Percentiles rank a stretch among this genome's conserved stretches.
Evolutionary conservation across 768 basidiomycete genomes (phyloP).

Genomic region (Hygrophoropsis aurantiaca): DNA sequence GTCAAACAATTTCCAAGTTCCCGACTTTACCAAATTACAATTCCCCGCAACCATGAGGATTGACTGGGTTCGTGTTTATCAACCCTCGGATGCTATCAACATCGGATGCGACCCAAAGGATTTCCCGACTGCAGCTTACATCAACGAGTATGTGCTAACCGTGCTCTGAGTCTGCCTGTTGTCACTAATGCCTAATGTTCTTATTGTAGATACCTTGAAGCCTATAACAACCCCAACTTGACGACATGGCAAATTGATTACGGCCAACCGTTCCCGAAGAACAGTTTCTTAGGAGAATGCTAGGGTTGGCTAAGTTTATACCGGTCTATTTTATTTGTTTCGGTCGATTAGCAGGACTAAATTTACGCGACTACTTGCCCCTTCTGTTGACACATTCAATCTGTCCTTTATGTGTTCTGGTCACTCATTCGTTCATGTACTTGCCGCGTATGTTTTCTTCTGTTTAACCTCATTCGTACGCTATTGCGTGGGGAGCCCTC

Average conservation of each 20-base stretch:
- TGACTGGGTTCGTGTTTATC: constrained; percentile 92
- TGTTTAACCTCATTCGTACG: neutral
- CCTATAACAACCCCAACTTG: constrained; percentile 81
- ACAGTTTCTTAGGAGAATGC: constrained; percentile 58
- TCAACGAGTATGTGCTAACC: constrained; percentile 52
- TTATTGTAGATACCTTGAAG: constrained; percentile 49
- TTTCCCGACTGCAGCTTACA: constrained; percentile 83
- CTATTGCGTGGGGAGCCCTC: neutral
- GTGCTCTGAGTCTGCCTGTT: neutral
- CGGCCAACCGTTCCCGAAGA: constrained; percentile 70
- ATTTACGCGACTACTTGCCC: too few species aligned
- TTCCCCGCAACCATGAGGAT: constrained; percentile 78
- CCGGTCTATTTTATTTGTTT: too few species aligned
- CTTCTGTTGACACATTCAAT: too few species aligned
- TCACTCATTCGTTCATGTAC: constrained; percentile 18
- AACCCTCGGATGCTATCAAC: constrained; percentile 65
- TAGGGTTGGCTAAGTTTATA: constrained; percentile 22
- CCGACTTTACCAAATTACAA: constrained; percentile 67
- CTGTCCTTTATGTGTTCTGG: constrained; percentile 13
- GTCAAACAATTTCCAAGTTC: constrained; percentile 73
- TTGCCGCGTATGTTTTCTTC: constrained; percentile 3
- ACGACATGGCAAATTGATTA: constrained; percentile 73
- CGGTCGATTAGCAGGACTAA: too few species aligned
- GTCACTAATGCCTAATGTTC: neutral
- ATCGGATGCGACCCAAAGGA: constrained; percentile 82